Conservation (phyloP, 345 rosid genomes). For the Pseudoturritis turrita region DNA sequence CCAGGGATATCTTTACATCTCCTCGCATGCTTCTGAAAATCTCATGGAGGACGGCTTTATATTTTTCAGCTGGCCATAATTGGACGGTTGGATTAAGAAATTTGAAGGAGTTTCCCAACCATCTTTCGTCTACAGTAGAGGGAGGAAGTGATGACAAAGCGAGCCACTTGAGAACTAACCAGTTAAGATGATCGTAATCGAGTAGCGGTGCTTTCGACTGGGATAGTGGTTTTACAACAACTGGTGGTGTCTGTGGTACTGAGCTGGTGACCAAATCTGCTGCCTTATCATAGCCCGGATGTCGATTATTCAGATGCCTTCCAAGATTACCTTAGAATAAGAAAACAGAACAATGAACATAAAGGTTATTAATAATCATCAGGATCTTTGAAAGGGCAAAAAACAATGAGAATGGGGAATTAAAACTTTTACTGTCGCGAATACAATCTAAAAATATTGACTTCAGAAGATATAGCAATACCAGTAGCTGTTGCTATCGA, state of each 20-base stretch:
- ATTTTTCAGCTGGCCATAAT: slow-evolving; percentile 72
- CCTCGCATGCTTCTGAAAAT: slow-evolving; percentile 91
- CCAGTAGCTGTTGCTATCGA: slow-evolving; percentile 96
- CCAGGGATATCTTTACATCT: slow-evolving; percentile 63
- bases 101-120: slow-evolving; percentile 76
- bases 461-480: slow-evolving; percentile 15
- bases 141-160: slow-evolving; percentile 77
- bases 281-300: slow-evolving; percentile 85
- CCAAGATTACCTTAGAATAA: slow-evolving; percentile 69
- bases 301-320: slow-evolving; percentile 84
- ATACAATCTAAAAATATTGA: background rate
- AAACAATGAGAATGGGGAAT: background rate
- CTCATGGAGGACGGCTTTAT: slow-evolving; percentile 58
- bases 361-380: background rate
- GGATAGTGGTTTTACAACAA: slow-evolving; percentile 44
- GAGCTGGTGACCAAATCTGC: slow-evolving; percentile 47
- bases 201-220: slow-evolving; percentile 52
- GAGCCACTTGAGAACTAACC: slow-evolving; percentile 91
- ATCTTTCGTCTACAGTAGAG: slow-evolving; percentile 68
- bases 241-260: slow-evolving; percentile 40
- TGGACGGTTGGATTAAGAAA: slow-evolving; percentile 75
- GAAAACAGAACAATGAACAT: background rate
- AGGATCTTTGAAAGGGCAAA: background rate
- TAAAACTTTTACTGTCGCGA: background rate
- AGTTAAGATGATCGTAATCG: slow-evolving; percentile 88